Conservation (phyloP, 176 grass and related monocot genomes). For the Canna indica region DNA sequence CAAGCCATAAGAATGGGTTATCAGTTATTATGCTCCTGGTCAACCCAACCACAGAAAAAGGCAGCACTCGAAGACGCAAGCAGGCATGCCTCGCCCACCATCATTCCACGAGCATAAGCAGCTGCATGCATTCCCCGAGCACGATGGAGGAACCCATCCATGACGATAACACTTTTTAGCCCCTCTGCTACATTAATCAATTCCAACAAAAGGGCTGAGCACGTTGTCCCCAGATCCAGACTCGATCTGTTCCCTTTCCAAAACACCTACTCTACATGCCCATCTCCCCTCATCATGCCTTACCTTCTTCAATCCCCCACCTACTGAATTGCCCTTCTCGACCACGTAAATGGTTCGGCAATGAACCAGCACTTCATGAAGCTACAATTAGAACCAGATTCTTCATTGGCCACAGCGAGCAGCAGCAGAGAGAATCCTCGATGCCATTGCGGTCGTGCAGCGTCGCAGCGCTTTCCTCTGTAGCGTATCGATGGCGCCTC, state of each 20-base stretch:
- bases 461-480: background rate
- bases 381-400: no score
- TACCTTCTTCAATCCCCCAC: background rate
- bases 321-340: no score
- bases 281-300: background rate
- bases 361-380: no score
- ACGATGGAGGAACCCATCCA: background rate
- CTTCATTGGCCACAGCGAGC: no score
- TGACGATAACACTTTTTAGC: background rate
- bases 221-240: background rate
- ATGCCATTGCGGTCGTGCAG: background rate
- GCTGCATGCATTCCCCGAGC: background rate
- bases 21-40: constrained; percentile 1
- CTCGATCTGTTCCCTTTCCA: background rate
- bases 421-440: background rate
- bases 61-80: background rate
- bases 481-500: background rate
- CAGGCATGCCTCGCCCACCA: constrained; percentile 3
- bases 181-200: background rate
- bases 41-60: background rate
- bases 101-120: constrained; percentile 4
- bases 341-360: no score
- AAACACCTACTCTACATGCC: background rate
- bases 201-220: background rate
- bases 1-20: background rate